Conservation (phyloP, 2,329 filamentous ascomycete species). For the Lachnellula subtilissima region DNA sequence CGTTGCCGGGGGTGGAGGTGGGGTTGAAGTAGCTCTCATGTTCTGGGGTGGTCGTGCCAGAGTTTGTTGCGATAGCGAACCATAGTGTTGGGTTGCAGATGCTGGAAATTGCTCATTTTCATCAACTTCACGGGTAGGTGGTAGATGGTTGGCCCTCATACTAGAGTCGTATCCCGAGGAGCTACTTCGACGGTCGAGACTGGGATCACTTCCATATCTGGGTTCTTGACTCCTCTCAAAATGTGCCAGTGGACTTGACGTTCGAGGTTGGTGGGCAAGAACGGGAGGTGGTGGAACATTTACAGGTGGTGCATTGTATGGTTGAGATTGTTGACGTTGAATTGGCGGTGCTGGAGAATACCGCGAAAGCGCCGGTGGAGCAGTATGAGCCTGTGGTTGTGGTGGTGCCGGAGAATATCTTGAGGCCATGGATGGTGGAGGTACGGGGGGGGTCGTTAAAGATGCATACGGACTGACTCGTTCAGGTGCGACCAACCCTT, state of each 20-base stretch:
- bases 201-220: conserved; percentile 34
- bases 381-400: conserved; percentile 37
- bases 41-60: conserved; percentile 31
- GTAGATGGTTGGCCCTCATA: conserved; percentile 47
- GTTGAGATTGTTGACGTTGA: conserved; percentile 14
- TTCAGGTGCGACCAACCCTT: conserved; percentile 29
- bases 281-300: conserved; percentile 38
- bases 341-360: conserved; percentile 37
- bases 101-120: conserved; percentile 43
- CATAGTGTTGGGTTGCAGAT: neutral
- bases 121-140: conserved; percentile 58
- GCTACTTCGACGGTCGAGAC: conserved; percentile 45
- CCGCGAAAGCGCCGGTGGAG: conserved; percentile 33
- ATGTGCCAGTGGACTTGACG: conserved; percentile 61
- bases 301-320: conserved; percentile 27
- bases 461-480: conserved; percentile 30
- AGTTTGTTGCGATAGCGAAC: conserved; percentile 18
- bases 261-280: conserved; percentile 57
- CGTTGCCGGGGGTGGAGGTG: conserved; percentile 42
- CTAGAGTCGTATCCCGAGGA: conserved; percentile 51
- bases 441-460: conserved; percentile 19
- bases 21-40: conserved; percentile 38
- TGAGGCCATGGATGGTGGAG: conserved; percentile 33
- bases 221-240: conserved; percentile 45
- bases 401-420: conserved; percentile 58